A percentile compares a stretch with the other conserved stretches of the same genome.
Evolutionary conservation across 1,284 basidiomycete species (phyloP).

Genomic region (Entoloma clypeatum): DNA sequence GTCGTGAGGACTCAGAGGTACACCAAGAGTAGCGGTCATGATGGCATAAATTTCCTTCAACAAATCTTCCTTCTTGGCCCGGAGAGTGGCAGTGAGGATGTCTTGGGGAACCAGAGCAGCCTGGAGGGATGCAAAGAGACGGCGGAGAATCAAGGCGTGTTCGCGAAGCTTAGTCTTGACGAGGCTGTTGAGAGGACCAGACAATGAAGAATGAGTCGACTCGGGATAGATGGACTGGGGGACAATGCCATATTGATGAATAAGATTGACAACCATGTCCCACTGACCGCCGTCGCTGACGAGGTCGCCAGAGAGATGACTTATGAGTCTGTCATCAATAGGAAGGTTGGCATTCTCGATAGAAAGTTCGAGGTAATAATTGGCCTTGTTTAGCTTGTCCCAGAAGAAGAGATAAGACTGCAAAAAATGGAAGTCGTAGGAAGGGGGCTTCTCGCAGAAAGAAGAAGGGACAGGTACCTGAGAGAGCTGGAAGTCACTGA

Average conservation of each 20-base stretch:
- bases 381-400: constrained; percentile 93
- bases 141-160: constrained; percentile 80
- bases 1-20: constrained; percentile 70
- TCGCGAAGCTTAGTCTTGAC: constrained; percentile 91
- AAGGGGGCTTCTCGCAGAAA: neutral
- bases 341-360: constrained; percentile 81
- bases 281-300: constrained; percentile 93
- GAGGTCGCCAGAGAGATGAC: constrained; percentile 72
- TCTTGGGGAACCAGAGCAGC: constrained; percentile 43
- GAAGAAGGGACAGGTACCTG: constrained; percentile 46
- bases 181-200: constrained; percentile 70
- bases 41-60: constrained; percentile 87
- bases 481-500: constrained; percentile 86
- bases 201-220: constrained; percentile 77
- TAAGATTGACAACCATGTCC: constrained; percentile 91
- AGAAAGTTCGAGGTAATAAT: constrained; percentile 89
- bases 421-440: constrained; percentile 8
- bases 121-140: constrained; percentile 50
- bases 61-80: constrained; percentile 80
- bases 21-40: constrained; percentile 82
- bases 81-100: constrained; percentile 46
- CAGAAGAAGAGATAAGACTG: constrained; percentile 90
- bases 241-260: constrained; percentile 80
- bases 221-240: constrained; percentile 86
- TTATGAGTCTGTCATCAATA: constrained; percentile 79